Percentiles rank a stretch among this genome's conserved stretches.
These are phyloP conservation scores for Croton laevigatus DNA, from an alignment of 441 rosid species.

Conservation along the genomic window DNA sequence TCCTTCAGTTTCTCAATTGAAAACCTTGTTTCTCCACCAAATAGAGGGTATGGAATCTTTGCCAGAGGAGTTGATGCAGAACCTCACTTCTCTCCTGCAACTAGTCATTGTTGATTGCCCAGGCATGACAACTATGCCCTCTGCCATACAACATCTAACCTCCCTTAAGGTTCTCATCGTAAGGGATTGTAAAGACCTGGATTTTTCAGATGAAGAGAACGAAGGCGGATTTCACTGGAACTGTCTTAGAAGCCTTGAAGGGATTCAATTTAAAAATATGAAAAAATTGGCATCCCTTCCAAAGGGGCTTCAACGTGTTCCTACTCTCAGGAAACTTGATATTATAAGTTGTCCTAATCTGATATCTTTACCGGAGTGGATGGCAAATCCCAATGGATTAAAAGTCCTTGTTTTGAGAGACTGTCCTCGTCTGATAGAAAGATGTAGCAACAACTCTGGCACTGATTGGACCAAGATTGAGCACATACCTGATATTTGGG, in stretches of 20 bases:
- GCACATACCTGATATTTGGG: constrained; percentile 13
- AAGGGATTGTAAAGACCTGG: background rate
- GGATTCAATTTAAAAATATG: background rate
- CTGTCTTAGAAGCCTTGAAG: constrained; percentile 3
- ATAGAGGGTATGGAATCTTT: constrained; percentile 8
- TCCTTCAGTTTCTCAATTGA: no score
- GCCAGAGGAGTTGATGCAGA: constrained; percentile 12
- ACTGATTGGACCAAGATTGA: constrained; percentile 20
- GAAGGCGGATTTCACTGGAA: background rate
- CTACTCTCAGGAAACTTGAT: background rate
- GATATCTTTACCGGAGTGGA: constrained; percentile 7
- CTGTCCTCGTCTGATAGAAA: constrained; percentile 12
- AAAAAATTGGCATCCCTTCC: constrained; percentile 15
- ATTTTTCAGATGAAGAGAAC: background rate
- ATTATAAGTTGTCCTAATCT: background rate
- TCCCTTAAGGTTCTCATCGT: background rate
- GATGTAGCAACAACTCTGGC: constrained; percentile 1
- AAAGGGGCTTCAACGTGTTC: constrained; percentile 12
- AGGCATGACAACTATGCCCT: background rate
- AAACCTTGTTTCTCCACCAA: background rate
- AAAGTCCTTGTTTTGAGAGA: background rate
- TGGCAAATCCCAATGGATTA: constrained; percentile 8
- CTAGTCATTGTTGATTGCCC: constrained; percentile 10
- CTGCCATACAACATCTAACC: background rate
- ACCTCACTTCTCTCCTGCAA: constrained; percentile 19